phyloP scores from a whole-genome alignment of 106 monocot genomes.

The Narthecium ossifragum region DNA sequence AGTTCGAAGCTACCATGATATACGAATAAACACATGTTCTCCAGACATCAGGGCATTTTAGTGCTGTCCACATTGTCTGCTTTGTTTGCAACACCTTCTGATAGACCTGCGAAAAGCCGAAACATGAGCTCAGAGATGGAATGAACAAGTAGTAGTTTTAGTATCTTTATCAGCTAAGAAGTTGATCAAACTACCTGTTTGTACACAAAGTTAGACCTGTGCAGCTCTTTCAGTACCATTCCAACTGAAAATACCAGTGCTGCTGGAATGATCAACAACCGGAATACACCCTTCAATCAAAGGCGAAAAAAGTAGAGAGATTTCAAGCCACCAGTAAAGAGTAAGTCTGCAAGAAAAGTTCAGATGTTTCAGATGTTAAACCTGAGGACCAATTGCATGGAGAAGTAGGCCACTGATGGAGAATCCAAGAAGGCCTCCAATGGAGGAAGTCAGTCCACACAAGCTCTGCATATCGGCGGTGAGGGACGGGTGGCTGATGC shows the following conservation, averaged over 20 bases:
- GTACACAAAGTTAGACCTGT: conserved; percentile 11
- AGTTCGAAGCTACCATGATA: conserved; percentile 8
- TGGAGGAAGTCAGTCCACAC: conserved; percentile 54
- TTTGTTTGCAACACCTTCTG: conserved; percentile 11
- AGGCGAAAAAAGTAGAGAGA: no score
- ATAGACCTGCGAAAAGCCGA: conserved; percentile 3
- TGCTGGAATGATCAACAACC: conserved; percentile 10
- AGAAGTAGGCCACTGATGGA: conserved; percentile 74
- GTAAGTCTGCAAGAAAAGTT: neutral
- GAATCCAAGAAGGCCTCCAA: conserved; percentile 72
- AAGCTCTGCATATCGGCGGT: conserved; percentile 94
- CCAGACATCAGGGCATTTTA: conserved; percentile 25
- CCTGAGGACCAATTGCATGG: conserved; percentile 82
- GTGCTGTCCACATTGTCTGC: conserved; percentile 11
- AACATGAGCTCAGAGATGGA: neutral
- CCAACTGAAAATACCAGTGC: conserved; percentile 18
- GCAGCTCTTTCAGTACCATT: conserved; percentile 16
- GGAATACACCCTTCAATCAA: conserved; percentile 22
- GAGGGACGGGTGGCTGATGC: conserved; percentile 51
- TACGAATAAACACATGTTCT: conserved; percentile 22
- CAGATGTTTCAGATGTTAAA: conserved; percentile 2
- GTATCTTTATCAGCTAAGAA: no score
- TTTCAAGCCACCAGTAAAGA: neutral
- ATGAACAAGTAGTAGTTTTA: neutral
- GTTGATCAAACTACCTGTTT: conserved; percentile 6